Evolutionary conservation across 306 rosid genomes (phyloP), one percentile per base, ranked within the genome.

Genomic region (Vigna mungo): DNA sequence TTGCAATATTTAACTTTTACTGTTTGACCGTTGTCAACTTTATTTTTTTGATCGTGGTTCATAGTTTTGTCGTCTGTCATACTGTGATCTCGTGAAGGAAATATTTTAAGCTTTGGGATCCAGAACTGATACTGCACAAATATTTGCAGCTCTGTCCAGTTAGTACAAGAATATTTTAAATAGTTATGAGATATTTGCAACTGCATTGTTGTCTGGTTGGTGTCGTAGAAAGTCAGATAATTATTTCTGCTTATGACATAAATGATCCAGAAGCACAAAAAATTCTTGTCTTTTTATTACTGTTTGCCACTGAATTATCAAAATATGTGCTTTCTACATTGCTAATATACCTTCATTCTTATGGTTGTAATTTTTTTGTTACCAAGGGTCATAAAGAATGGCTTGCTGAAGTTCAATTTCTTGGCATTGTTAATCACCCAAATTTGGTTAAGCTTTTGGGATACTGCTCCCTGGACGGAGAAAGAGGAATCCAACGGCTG

Each of bases 381-480:
- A 20, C 71, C 13, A 32, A 96, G 99, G 99, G 99, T 81, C 99
- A 96, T 83, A 96, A 96, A 82, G 87, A 96, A 79, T 96, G 99
- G 99, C 99, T 96, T 14, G 98, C 99, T 27, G 99, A 96, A 84
- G 96, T 96, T 86, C 97, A 93, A 72, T 92, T 93, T 81, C 98
- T 96, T 18, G 84, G 99, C 73, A 90, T 96, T 61, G 93, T 96
- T 2, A 83, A 79, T 80, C 98, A 96, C 71, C 96, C 93, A 67
- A 90, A 92, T 82, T 84, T 96, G 55, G 99, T 96, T 11, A 93
- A 96, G 79, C 99, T 96, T 86, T 68, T 93, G 88, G 99, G 99
- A 39, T 93, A 91, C 76, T 96, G 99, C 84, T 87, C 87, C 0
- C 79, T 71, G 9, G 99, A 96, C 36, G 98, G 97, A 43, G 98